Evolutionary conservation across 2,329 filamentous ascomycete species (phyloP).

Genomic region (Monosporascus sp.): DNA sequence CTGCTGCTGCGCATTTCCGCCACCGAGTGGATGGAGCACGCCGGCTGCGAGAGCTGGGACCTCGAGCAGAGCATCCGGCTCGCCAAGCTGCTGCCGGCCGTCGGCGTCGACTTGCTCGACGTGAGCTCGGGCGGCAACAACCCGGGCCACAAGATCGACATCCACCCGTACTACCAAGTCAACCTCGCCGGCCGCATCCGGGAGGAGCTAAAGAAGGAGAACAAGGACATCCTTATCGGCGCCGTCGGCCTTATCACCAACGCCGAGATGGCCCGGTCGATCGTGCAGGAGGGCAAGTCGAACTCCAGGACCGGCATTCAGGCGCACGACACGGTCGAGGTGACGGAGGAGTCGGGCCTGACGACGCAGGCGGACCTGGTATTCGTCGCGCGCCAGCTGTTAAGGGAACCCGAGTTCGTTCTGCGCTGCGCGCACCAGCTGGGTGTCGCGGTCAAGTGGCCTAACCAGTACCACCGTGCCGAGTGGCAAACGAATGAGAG

Average conservation of each 20-base stretch:
- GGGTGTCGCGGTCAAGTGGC: conserved; percentile 63
- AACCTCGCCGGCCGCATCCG: conserved; percentile 69
- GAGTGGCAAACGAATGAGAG: conserved; percentile 23
- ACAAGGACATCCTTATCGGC: conserved; percentile 56
- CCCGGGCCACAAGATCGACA: conserved; percentile 52
- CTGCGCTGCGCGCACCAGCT: conserved; percentile 68
- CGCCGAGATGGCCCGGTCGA: conserved; percentile 58
- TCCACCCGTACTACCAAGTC: conserved; percentile 65
- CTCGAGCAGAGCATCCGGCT: conserved; percentile 62
- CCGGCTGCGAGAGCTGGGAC: conserved; percentile 54
- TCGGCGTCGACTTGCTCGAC: conserved; percentile 78
- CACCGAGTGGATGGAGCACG: conserved; percentile 56
- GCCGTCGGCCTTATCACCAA: conserved; percentile 70
- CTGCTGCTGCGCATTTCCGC: conserved; percentile 55
- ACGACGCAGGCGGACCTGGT: conserved; percentile 59
- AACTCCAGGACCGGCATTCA: conserved; percentile 6
- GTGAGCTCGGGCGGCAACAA: conserved; percentile 73
- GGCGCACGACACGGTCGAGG: conserved; percentile 34
- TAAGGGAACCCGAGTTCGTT: conserved; percentile 76
- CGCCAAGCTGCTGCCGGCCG: conserved; percentile 62
- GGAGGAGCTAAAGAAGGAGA: conserved; percentile 49
- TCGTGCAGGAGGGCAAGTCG: conserved; percentile 42
- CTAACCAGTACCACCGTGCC: conserved; percentile 56
- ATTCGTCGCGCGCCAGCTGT: conserved; percentile 68
- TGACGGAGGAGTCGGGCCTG: conserved; percentile 33